These are phyloP conservation scores for Bretziella fagacearum DNA, from an alignment of 2,329 filamentous ascomycete species.

Conservation along the genomic window DNA sequence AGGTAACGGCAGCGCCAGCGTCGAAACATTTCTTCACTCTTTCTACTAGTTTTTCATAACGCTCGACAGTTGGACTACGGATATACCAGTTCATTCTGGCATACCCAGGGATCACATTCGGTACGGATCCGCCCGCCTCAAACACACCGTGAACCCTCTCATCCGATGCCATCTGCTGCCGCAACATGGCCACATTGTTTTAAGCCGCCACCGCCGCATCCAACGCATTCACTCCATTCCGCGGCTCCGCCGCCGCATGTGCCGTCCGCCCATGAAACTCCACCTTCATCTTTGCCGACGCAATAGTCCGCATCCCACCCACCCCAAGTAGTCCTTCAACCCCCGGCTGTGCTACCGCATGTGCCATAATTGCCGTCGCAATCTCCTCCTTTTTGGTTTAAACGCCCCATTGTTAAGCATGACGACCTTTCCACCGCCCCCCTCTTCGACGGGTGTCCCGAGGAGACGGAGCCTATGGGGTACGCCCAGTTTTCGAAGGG, in stretches of 20 bases:
- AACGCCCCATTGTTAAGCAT: constrained; percentile 19
- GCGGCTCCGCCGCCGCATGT: constrained; percentile 24
- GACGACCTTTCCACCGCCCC: constrained; percentile 25
- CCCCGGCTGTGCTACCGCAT: neutral
- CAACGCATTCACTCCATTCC: constrained; percentile 24
- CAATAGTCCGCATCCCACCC: constrained; percentile 21
- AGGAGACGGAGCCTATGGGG: constrained; percentile 25
- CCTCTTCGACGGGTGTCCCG: constrained; percentile 29
- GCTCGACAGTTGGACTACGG: constrained; percentile 21
- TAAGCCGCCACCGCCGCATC: constrained; percentile 24
- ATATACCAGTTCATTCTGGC: constrained; percentile 26
- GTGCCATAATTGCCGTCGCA: constrained; percentile 16
- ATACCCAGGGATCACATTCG: constrained; percentile 26
- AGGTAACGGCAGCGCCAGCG: neutral
- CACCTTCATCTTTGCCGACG: constrained; percentile 21
- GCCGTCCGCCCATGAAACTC: constrained; percentile 22
- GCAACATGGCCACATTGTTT: constrained; percentile 22
- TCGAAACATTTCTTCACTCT: neutral
- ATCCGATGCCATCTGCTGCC: constrained; percentile 24
- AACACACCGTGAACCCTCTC: constrained; percentile 25
- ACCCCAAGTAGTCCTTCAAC: constrained; percentile 5
- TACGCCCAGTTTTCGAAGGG: constrained; percentile 19
- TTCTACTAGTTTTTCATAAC: constrained; percentile 18
- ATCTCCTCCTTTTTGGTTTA: constrained; percentile 15
- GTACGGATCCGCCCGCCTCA: constrained; percentile 22